A percentile compares a stretch with the other conserved stretches of the same genome.
These are phyloP conservation scores for Chamaecrista fasciculata DNA, from an alignment of 306 rosid species.

Conservation along the genomic window DNA sequence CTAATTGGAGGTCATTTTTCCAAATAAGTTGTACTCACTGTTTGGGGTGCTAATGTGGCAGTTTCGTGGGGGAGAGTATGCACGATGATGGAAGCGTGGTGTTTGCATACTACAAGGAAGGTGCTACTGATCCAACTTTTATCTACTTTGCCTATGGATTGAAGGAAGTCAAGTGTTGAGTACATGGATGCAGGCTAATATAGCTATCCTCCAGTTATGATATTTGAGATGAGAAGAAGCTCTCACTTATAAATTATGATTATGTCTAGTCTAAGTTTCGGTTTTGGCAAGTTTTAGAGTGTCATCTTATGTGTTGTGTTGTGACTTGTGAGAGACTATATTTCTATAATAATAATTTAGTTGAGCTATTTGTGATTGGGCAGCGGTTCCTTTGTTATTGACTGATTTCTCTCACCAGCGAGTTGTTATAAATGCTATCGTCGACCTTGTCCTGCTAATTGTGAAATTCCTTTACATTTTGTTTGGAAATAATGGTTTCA, in stretches of 20 bases:
- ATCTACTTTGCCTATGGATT: conserved; percentile 67
- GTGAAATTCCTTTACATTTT: no score
- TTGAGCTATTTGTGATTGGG: not conserved
- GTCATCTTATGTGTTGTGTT: not conserved
- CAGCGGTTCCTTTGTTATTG: not conserved
- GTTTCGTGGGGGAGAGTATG: conserved; percentile 98
- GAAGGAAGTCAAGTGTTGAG: conserved; percentile 91
- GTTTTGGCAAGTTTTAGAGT: not conserved
- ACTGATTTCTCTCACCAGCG: no score
- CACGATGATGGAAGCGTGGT: conserved; percentile 67
- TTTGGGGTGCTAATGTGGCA: conserved; percentile 30
- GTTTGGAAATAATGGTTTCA: not conserved
- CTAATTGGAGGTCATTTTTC: not conserved
- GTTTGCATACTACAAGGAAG: conserved; percentile 94
- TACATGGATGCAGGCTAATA: conserved; percentile 4
- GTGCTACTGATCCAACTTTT: conserved; percentile 87
- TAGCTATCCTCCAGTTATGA: not conserved
- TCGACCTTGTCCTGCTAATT: no score
- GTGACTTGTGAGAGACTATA: not conserved
- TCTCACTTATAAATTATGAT: not conserved
- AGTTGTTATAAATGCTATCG: no score
- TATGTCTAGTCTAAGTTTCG: not conserved
- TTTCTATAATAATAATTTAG: not conserved
- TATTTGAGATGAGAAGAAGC: not conserved
- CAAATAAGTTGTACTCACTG: not conserved